Conservation (phyloP, 768 basidiomycete genomes). For the Trametes cingulata region DNA sequence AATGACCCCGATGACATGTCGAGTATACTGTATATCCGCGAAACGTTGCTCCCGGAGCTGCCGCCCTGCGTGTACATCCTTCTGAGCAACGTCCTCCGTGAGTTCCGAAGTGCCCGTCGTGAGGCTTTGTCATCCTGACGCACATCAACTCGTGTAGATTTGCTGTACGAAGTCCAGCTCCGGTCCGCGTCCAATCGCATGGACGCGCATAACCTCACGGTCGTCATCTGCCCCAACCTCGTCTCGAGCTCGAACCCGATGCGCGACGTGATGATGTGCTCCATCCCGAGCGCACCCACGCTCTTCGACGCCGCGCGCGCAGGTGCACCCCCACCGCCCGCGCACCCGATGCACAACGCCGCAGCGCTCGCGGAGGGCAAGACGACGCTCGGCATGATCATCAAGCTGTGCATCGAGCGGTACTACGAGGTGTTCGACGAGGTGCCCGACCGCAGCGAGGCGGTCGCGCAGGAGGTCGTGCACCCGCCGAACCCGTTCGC, state of each 20-base stretch:
- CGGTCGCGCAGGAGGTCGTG: conserved; percentile 25
- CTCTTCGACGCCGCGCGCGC: conserved; percentile 33
- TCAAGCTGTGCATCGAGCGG: conserved; percentile 76
- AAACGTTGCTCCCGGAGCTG: conserved; percentile 66
- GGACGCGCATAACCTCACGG: conserved; percentile 81
- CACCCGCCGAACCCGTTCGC: conserved; percentile 18
- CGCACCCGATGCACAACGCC: conserved; percentile 24
- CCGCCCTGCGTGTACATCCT: conserved; percentile 72
- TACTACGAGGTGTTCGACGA: conserved; percentile 91
- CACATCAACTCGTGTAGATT: conserved; percentile 45
- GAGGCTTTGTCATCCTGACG: background rate
- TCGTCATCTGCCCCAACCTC: conserved; percentile 81
- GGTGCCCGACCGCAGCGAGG: conserved; percentile 68
- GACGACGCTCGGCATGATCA: conserved; percentile 68
- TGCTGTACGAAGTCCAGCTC: conserved; percentile 77
- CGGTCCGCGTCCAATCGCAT: conserved; percentile 69
- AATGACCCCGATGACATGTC: conserved; percentile 56
- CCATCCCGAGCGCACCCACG: conserved; percentile 52
- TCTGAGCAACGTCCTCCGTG: conserved; percentile 54
- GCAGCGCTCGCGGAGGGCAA: conserved; percentile 42
- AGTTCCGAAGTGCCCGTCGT: background rate
- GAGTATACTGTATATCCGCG: conserved; percentile 64
- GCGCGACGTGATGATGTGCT: conserved; percentile 75
- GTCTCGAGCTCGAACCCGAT: conserved; percentile 67
- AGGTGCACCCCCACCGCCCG: conserved; percentile 18